A percentile compares a stretch with the other conserved stretches of the same genome.
phyloP scores from a whole-genome alignment of 257 asterid species.

The Fraxinus cuspidata region DNA sequence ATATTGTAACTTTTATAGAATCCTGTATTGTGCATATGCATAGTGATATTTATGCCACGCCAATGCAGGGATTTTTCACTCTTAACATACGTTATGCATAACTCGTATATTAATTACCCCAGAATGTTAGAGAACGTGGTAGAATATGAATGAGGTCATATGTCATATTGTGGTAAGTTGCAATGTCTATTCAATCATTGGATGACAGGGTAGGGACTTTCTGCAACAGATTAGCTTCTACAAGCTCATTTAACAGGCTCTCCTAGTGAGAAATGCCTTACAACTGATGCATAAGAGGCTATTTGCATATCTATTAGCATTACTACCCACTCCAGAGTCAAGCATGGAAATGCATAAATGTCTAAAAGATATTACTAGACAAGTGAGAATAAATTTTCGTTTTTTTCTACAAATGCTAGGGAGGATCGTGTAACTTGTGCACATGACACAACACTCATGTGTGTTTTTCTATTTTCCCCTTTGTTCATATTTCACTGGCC shows the following conservation, averaged over 20 bases:
- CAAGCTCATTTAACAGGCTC: slow-evolving; percentile 4
- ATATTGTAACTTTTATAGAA: slow-evolving; percentile 18
- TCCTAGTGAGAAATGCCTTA: neutral
- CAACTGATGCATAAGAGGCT: slow-evolving; percentile 7
- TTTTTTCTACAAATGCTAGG: neutral
- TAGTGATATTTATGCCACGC: neutral
- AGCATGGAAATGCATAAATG: neutral
- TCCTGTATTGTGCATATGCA: neutral
- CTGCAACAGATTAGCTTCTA: slow-evolving; percentile 9
- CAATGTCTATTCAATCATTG: neutral
- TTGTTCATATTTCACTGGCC: slow-evolving; percentile 7
- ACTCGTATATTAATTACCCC: neutral
- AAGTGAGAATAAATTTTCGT: neutral
- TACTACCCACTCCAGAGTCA: neutral
- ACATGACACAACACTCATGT: neutral
- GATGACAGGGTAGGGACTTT: neutral
- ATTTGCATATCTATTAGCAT: neutral
- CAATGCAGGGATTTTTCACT: neutral
- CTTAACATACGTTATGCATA: neutral
- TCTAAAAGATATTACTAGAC: neutral
- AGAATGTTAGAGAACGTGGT: neutral
- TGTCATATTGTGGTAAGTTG: neutral
- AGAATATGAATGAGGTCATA: neutral
- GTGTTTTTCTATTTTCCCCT: slow-evolving; percentile 2
- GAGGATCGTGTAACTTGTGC: neutral